These are phyloP conservation scores for Nigrospora oryzae DNA, from an alignment of 2,329 filamentous ascomycete species.

Conservation along the genomic window DNA sequence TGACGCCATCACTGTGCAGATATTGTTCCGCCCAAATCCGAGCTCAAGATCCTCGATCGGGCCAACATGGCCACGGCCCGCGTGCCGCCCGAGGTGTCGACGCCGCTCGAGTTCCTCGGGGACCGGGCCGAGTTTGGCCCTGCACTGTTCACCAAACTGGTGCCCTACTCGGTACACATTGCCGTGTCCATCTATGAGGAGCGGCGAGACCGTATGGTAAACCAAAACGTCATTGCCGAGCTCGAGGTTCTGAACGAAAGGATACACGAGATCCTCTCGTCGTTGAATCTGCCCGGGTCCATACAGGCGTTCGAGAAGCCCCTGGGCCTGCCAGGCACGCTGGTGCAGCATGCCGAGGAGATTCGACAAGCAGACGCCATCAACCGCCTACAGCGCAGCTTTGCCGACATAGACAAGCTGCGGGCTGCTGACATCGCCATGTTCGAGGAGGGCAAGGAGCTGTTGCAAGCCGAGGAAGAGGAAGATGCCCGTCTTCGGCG, in stretches of 20 bases:
- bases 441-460: slow-evolving; percentile 75
- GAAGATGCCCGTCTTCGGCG: slow-evolving; percentile 71
- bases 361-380: slow-evolving; percentile 85
- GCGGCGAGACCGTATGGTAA: slow-evolving; percentile 80
- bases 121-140: slow-evolving; percentile 74
- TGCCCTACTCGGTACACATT: slow-evolving; percentile 91
- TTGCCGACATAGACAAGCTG: slow-evolving; percentile 86
- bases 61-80: slow-evolving; percentile 81
- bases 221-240: slow-evolving; percentile 77
- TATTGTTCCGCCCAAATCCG: slow-evolving; percentile 77
- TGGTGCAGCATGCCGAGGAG: slow-evolving; percentile 88
- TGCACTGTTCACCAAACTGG: slow-evolving; percentile 81
- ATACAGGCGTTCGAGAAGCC: slow-evolving; percentile 93
- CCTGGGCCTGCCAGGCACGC: slow-evolving; percentile 73
- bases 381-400: slow-evolving; percentile 65
- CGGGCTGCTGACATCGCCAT: slow-evolving; percentile 68
- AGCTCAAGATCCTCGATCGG: slow-evolving; percentile 76
- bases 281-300: slow-evolving; percentile 82
- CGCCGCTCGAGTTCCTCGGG: slow-evolving; percentile 72
- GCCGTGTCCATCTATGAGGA: slow-evolving; percentile 95
- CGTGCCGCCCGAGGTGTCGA: slow-evolving; percentile 72
- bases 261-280: slow-evolving; percentile 71
- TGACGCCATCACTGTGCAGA: slow-evolving; percentile 26
- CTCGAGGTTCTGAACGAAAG: slow-evolving; percentile 73
- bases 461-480: slow-evolving; percentile 70